Evolutionary conservation across 2,329 filamentous ascomycete genomes (phyloP).

Genomic region (Didymella pomorum): DNA sequence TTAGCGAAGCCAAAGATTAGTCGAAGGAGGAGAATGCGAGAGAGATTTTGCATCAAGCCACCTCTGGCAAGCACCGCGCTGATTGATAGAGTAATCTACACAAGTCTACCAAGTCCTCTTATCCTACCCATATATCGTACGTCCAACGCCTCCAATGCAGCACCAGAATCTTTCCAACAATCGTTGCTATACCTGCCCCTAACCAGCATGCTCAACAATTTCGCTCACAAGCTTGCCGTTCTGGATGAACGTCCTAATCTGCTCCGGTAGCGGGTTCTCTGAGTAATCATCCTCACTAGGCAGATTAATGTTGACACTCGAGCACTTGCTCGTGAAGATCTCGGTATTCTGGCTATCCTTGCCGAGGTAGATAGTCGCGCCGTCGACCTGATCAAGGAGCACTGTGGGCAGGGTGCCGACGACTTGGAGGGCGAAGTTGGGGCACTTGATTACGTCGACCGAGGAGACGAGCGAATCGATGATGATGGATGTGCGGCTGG

Average conservation of each 20-base stretch:
- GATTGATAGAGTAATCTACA: not conserved
- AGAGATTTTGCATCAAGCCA: too few species aligned
- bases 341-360: constrained; percentile 80
- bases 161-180: not conserved
- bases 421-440: constrained; percentile 94
- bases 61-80: too few species aligned
- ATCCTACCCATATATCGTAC: constrained; percentile 2
- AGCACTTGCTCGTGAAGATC: constrained; percentile 88
- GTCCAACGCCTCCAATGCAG: not conserved
- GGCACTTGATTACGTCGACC: constrained; percentile 93
- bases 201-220: constrained; percentile 95
- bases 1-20: too few species aligned
- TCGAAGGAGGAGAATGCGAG: not conserved
- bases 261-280: constrained; percentile 87
- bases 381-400: constrained; percentile 91
- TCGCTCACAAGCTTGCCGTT: constrained; percentile 83
- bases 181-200: constrained; percentile 13
- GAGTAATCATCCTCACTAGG: constrained; percentile 79
- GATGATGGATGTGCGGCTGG: constrained; percentile 80
- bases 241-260: constrained; percentile 83
- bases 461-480: constrained; percentile 89
- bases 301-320: constrained; percentile 86
- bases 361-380: constrained; percentile 85
- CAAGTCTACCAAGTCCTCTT: not conserved
- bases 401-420: constrained; percentile 85